Conservation (phyloP, 2,329 filamentous ascomycete genomes). For the Cladosporium oxysporum region DNA sequence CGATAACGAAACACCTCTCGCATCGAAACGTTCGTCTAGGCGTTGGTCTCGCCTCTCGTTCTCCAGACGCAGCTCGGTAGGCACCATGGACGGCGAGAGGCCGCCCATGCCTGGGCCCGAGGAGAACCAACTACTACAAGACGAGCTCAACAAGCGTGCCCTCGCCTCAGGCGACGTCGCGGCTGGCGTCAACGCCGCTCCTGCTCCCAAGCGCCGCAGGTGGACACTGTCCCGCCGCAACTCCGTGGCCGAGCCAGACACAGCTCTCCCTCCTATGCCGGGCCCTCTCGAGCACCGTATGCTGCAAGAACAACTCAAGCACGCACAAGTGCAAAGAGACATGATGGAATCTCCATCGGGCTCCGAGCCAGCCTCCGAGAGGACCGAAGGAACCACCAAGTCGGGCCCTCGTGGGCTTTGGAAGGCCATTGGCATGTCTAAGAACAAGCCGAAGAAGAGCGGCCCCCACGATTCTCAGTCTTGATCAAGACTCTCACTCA, state of each 20-base stretch:
- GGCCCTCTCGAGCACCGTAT: conserved; percentile 9
- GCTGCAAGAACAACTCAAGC: conserved; percentile 16
- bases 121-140: conserved; percentile 18
- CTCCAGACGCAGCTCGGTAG: conserved; percentile 15
- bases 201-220: conserved; percentile 4
- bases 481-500: background rate
- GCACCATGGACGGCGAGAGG: conserved; percentile 9
- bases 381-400: background rate
- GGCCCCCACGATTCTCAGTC: background rate
- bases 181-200: conserved; percentile 8
- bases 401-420: conserved; percentile 8
- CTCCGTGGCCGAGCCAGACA: conserved; percentile 13
- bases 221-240: conserved; percentile 10
- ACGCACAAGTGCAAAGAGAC: conserved; percentile 10
- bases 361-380: conserved; percentile 11
- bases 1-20: background rate
- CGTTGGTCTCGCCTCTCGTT: conserved; percentile 16
- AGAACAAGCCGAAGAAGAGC: conserved; percentile 16
- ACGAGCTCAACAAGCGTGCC: conserved; percentile 18
- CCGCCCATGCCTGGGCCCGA: conserved; percentile 17
- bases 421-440: conserved; percentile 16
- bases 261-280: conserved; percentile 13
- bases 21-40: conserved; percentile 12
- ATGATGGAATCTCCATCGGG: conserved; percentile 13
- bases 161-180: conserved; percentile 10